These are phyloP conservation scores for Phoma sp. DNA, from an alignment of 2,329 filamentous ascomycete genomes.

Conservation along the genomic window DNA sequence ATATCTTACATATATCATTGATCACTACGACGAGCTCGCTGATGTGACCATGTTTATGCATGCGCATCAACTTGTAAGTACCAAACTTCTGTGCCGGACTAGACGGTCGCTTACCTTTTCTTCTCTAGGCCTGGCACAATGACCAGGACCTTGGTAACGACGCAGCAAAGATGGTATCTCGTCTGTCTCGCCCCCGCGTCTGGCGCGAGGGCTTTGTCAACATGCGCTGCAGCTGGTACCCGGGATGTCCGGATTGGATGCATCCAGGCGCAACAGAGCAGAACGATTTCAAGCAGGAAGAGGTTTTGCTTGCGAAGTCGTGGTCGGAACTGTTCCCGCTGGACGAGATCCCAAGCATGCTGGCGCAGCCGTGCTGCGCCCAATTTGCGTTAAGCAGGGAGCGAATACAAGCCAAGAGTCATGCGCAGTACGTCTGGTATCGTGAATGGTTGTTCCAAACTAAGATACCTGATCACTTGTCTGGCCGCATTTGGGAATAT, in stretches of 20 bases:
- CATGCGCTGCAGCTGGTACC: conserved; percentile 61
- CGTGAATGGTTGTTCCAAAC: conserved; percentile 68
- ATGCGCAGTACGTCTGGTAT: conserved; percentile 61
- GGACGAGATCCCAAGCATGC: conserved; percentile 55
- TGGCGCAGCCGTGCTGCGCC: conserved; percentile 68
- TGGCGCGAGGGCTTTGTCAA: conserved; percentile 61
- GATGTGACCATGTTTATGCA: conserved; percentile 68
- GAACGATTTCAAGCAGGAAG: conserved; percentile 51
- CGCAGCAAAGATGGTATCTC: conserved; percentile 52
- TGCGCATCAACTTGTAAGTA: conserved; percentile 55
- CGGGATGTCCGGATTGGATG: conserved; percentile 63
- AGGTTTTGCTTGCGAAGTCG: conserved; percentile 51
- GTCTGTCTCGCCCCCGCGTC: conserved; percentile 55
- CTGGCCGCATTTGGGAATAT: conserved; percentile 68
- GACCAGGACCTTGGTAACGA: conserved; percentile 57
- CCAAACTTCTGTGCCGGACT: background rate
- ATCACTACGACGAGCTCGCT: conserved; percentile 65
- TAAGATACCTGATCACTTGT: conserved; percentile 60
- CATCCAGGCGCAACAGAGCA: conserved; percentile 52
- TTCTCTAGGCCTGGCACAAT: conserved; percentile 60
- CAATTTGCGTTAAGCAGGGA: conserved; percentile 68
- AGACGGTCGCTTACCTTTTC: background rate
- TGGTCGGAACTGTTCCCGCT: conserved; percentile 58
- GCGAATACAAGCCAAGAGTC: conserved; percentile 60
- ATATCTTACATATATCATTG: conserved; percentile 67